Evolutionary conservation across 768 basidiomycete species (phyloP).

Genomic region (Lactifluus piperatus): DNA sequence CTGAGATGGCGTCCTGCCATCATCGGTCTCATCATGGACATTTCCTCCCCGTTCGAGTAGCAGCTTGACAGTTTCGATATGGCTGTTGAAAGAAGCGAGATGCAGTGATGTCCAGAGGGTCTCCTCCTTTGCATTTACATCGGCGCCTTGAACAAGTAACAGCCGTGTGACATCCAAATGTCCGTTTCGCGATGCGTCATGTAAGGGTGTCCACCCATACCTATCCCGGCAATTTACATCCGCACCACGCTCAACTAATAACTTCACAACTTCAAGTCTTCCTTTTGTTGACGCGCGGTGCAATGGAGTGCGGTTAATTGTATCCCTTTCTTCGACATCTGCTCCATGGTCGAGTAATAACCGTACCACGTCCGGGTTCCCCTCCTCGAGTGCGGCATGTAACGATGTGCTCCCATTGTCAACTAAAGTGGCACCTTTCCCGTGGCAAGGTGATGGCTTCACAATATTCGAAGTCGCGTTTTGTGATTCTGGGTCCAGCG

Average conservation of each 20-base stretch:
- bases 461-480: too few species aligned
- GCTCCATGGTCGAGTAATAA: background rate
- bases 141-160: background rate
- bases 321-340: background rate
- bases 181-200: background rate
- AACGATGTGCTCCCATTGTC: too few species aligned
- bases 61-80: background rate
- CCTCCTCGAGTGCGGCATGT: too few species aligned
- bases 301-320: background rate
- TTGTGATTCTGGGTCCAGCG: too few species aligned
- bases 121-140: background rate
- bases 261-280: background rate
- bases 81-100: background rate
- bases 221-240: background rate
- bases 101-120: background rate
- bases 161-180: background rate
- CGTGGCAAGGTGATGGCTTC: too few species aligned
- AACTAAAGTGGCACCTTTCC: too few species aligned
- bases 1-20: background rate
- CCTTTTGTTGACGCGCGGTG: background rate
- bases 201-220: background rate
- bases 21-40: background rate
- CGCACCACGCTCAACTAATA: background rate
- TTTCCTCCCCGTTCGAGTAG: background rate
- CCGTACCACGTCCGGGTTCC: too few species aligned